phyloP scores from a whole-genome alignment of 805 yeast species.

The Zygosaccharomyces gambellarensis region DNA sequence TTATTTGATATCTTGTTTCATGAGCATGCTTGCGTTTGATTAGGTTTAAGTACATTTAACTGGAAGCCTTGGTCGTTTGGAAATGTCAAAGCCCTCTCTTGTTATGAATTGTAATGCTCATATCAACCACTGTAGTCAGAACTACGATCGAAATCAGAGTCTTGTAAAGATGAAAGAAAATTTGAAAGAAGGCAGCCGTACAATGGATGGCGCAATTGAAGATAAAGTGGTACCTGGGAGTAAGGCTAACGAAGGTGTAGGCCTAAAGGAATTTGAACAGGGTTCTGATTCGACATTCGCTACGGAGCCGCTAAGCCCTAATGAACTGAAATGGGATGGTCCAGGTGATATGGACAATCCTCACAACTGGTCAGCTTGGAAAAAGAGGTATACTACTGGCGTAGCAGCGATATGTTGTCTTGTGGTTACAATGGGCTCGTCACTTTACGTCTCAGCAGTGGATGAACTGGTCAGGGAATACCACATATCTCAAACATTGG shows the following conservation, averaged over 20 bases:
- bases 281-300: neutral
- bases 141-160: too few relatives aligned
- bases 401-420: slow-evolving; percentile 60
- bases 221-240: too few relatives aligned
- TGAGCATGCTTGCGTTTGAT: too few relatives aligned
- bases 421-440: slow-evolving; percentile 70
- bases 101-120: too few relatives aligned
- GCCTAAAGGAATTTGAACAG: neutral
- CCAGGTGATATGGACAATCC: slow-evolving; percentile 63
- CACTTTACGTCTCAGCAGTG: slow-evolving; percentile 63
- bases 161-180: too few relatives aligned
- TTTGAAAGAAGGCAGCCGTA: too few relatives aligned
- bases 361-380: slow-evolving; percentile 59
- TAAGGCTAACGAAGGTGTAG: neutral
- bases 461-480: slow-evolving; percentile 46
- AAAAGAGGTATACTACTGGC: slow-evolving; percentile 64
- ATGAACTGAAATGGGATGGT: slow-evolving; percentile 52
- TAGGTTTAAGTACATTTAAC: too few relatives aligned
- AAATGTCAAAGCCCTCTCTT: too few relatives aligned
- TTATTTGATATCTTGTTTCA: too few relatives aligned
- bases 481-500: slow-evolving; percentile 42
- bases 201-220: too few relatives aligned
- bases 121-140: too few relatives aligned
- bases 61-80: too few relatives aligned
- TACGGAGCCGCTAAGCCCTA: slow-evolving; percentile 36